Base-by-base conservation (phyloP, 129 eudicot species). In the Arctium minus region DNA sequence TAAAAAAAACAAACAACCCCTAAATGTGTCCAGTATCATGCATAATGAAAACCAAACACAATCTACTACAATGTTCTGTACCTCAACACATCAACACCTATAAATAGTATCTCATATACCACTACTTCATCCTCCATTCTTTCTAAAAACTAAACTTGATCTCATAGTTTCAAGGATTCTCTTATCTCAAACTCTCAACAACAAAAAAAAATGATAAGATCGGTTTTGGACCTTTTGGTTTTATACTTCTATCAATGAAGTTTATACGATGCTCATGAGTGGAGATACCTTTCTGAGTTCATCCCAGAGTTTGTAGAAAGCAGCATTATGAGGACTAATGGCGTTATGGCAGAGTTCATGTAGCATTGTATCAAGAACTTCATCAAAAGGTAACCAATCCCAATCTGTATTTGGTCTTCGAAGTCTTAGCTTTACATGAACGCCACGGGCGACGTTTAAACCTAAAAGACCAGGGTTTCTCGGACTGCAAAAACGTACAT, bases 261-360 rank as follows among this genome's bases (percentile, higher is more conserved):
- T 62, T 39, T 8, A 8, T 33, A 70, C 7, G 69, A 7, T 0
- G 2, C 8, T 39, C 13, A 18, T 8, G 27, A 33, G 11, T 12
- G 37, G 11, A 35, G 3, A 10, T 76, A 93, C 99, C 99, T 96
- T 92, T 75, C 99, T 84, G 42, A 96, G 88, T 48, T 92, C 91
- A 85, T 96, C 98, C 99, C 99, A 96, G n/a, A 96, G 97, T 87
- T 96, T 89, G 85, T 93, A 96, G 80, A 96, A 93, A 76, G 87
- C 80, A 38, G 93, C 94, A 88, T 96, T 92, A 77, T 96, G 98
- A 81, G 99, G 96, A 76, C 93, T 92, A 83, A 92, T 96, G 18
- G 82, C 89, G 78, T 96, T 96, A 86, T 96, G 99, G 83, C 99
- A 96, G 50, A 96, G 88, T 74, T 96, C 99, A 78, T 96, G 98